phyloP scores from a whole-genome alignment of 2,329 filamentous ascomycete species.

The Pseudopithomyces chartarum region DNA sequence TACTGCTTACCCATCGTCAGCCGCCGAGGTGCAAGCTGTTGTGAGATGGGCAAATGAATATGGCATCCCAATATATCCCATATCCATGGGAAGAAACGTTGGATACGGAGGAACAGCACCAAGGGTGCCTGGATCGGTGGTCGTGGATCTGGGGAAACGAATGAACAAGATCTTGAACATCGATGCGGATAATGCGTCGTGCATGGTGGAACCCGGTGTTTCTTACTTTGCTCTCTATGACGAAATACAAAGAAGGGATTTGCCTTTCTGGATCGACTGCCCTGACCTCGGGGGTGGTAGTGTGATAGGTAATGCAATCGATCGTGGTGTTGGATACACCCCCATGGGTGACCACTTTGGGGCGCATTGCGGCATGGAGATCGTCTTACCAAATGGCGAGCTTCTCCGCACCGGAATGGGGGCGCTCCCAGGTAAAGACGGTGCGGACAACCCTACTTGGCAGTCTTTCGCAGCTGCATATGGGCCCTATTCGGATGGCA shows the following conservation, averaged over 20 bases:
- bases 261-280: constrained; percentile 52
- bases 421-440: constrained; percentile 34
- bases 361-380: constrained; percentile 51
- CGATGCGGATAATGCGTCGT: constrained; percentile 55
- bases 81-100: constrained; percentile 56
- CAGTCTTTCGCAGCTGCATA: constrained; percentile 44
- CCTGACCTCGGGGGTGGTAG: constrained; percentile 56
- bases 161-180: constrained; percentile 61
- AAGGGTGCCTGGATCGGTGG: constrained; percentile 57
- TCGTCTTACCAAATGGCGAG: constrained; percentile 48
- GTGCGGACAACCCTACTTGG: constrained; percentile 30
- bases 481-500: constrained; percentile 44
- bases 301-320: constrained; percentile 56
- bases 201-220: constrained; percentile 62
- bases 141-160: constrained; percentile 57
- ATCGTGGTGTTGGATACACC: constrained; percentile 51
- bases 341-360: constrained; percentile 52
- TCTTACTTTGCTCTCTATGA: constrained; percentile 59
- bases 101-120: constrained; percentile 63
- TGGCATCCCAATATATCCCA: constrained; percentile 55
- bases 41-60: constrained; percentile 54
- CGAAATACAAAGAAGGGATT: constrained; percentile 50
- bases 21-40: constrained; percentile 54
- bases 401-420: constrained; percentile 50
- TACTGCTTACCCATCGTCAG: constrained; percentile 42